Percentiles rank a stretch among this genome's conserved stretches.
These are phyloP conservation scores for Lathyrus tuberosus DNA, from an alignment of 306 rosid species.

Conservation along the genomic window DNA sequence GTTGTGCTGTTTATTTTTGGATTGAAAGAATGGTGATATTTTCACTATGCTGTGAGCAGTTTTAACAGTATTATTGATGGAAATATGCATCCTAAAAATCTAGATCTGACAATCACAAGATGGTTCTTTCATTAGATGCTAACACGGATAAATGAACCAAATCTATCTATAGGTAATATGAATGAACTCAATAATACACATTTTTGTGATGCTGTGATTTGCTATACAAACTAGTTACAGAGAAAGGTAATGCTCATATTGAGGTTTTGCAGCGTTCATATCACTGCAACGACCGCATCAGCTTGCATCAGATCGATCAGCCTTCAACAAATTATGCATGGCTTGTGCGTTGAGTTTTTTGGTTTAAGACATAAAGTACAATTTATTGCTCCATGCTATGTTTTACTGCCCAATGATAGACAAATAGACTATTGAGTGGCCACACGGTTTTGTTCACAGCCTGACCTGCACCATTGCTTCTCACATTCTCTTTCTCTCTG, in stretches of 20 bases:
- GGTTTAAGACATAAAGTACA: not conserved
- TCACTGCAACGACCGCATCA: no score
- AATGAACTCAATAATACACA: not conserved
- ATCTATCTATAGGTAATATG: no score
- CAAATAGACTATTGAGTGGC: conserved; percentile 30
- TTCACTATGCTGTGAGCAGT: no score
- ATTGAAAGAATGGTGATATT: no score
- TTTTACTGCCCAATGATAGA: conserved; percentile 45
- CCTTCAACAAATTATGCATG: no score
- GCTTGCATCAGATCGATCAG: no score
- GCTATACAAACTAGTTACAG: no score
- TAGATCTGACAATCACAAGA: not conserved
- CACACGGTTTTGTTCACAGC: conserved; percentile 28
- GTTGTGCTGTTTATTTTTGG: no score
- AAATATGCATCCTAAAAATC: not conserved
- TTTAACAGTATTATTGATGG: not conserved
- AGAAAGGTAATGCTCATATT: no score
- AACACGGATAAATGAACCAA: no score
- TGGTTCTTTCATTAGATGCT: not conserved
- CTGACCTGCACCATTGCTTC: conserved; percentile 1
- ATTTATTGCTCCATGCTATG: not conserved
- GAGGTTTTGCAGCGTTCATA: no score
- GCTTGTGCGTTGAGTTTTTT: not conserved
- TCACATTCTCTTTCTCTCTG: not conserved
- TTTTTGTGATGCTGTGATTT: no score